Percentiles rank a stretch among this genome's conserved stretches.
phyloP scores from a whole-genome alignment of 2,329 filamentous ascomycete species.

The Calcarisporium arbuscula region DNA sequence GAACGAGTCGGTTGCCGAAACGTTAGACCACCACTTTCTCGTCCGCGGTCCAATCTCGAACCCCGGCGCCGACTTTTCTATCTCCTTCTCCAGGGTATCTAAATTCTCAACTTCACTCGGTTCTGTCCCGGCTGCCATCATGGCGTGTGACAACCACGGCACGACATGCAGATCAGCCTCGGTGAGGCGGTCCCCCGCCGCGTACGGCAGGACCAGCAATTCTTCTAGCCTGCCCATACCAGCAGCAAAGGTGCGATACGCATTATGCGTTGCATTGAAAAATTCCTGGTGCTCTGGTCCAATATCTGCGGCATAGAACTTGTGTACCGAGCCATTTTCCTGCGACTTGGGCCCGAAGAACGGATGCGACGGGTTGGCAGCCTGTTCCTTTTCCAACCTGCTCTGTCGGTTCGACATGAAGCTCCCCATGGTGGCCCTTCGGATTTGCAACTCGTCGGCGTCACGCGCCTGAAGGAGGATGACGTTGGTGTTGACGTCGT shows the following conservation, averaged over 20 bases:
- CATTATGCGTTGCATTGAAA: conserved; percentile 5
- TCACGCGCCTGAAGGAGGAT: conserved; percentile 11
- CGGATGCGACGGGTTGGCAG: conserved; percentile 8
- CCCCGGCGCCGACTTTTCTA: too few species aligned
- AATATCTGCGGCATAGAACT: conserved; percentile 5
- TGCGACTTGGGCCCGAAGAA: conserved; percentile 13
- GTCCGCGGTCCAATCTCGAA: too few species aligned
- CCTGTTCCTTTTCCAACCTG: conserved; percentile 10
- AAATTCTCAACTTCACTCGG: conserved; percentile 2
- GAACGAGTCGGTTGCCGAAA: too few species aligned
- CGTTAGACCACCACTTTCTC: too few species aligned
- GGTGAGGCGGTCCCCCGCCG: conserved; percentile 10
- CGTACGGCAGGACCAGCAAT: conserved; percentile 12
- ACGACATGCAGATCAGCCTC: conserved; percentile 13
- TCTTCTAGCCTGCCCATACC: conserved; percentile 11
- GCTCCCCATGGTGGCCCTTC: conserved; percentile 3
- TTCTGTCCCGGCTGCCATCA: conserved; percentile 2
- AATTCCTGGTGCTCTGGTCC: conserved; percentile 7
- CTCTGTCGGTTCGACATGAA: conserved; percentile 10
- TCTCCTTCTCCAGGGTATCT: too few species aligned
- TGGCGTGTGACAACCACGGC: conserved; percentile 13
- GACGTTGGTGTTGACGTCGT: conserved; percentile 10
- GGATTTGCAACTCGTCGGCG: conserved; percentile 7
- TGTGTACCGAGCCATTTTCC: conserved; percentile 10
- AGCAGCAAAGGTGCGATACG: conserved; percentile 7